Percentiles rank a stretch among this genome's conserved stretches.
These are phyloP conservation scores for Krasilnikovozyma curviuscula DNA, from an alignment of 768 basidiomycete species.

Conservation along the genomic window DNA sequence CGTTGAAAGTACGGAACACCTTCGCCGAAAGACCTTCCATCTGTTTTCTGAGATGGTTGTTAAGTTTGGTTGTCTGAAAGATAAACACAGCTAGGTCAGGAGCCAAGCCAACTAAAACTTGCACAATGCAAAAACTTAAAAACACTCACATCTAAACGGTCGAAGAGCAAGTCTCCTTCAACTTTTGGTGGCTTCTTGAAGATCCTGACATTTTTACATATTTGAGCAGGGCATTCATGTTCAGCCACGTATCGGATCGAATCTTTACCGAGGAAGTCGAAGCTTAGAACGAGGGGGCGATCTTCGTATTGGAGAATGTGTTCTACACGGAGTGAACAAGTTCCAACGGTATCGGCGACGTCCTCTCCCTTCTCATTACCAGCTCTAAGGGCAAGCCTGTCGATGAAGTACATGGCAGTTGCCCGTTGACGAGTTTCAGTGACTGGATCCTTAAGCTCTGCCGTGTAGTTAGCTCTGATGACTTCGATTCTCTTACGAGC, in stretches of 20 bases:
- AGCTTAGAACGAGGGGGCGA: conserved; percentile 54
- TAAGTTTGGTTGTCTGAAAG: conserved; percentile 56
- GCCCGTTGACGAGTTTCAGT: conserved; percentile 92
- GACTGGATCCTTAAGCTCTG: conserved; percentile 67
- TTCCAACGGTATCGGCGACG: conserved; percentile 96
- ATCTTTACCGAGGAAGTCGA: conserved; percentile 98
- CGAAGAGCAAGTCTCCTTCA: conserved; percentile 74
- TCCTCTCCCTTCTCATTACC: conserved; percentile 99
- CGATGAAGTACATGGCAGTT: conserved; percentile 99
- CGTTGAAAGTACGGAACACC: conserved; percentile 99
- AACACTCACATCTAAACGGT: conserved; percentile 67
- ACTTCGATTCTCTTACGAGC: too few relatives aligned
- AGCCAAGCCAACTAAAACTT: background rate
- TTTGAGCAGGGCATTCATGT: conserved; percentile 69
- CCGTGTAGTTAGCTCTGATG: conserved; percentile 72
- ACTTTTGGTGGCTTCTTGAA: conserved; percentile 79
- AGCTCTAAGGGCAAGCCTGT: conserved; percentile 85
- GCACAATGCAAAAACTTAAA: background rate
- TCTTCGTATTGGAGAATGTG: conserved; percentile 84
- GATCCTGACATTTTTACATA: conserved; percentile 94
- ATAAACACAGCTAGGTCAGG: background rate
- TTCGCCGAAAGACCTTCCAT: conserved; percentile 98
- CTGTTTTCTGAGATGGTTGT: conserved; percentile 77
- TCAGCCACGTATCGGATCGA: conserved; percentile 79
- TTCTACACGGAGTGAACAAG: conserved; percentile 90